Evolutionary conservation across 345 rosid genomes (phyloP), one percentile per base, ranked within the genome.

Genomic region (Gossypium australe): DNA sequence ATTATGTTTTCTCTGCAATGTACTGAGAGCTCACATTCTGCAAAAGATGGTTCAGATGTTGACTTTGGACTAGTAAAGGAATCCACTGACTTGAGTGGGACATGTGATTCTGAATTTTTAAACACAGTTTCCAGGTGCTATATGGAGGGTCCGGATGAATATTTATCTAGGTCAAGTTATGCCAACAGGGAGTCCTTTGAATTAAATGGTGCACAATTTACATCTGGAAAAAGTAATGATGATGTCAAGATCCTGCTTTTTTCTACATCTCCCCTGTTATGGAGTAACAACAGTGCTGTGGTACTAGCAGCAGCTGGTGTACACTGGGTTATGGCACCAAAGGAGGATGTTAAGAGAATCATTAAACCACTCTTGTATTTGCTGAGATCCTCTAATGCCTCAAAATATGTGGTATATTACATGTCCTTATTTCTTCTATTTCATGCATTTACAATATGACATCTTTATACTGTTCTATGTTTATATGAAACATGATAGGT

Each of bases 201-300:
- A 41, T 78, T 89, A 61, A 63, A 70, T 78, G 80, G 72, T 73
- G 78, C 80, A 63, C 84, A 78, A 67, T 91, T 87, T 82, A 91
- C 93, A 13, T 92, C 97, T 79, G 71, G 79, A 73, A 85, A 83
- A 83, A 78, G 79, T 78, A 94, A 92, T 78, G 89, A 86, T 62
- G 93, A 90, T 75, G 84, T 95, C 74, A 86, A 89, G 88, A 80
- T 91, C 79, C 85, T 95, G 77, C 93, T 93, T 76, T 89, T 84
- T 74, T 87, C 97, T 84, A 90, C 99, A 43, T 88, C 90, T 43
- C 99, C 99, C 22, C 83, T 95, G 88, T 76, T 95, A 61, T 93
- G 99, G 98, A 91, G 96, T 81, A 85, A 90, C 85, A 95, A 95
- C 71, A 93, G 98, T 83, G 98, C 97, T 22, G 98, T 95, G 73